Evolutionary conservation across 352 stramenopile genomes (phyloP).

Genomic region (Globisporangium spiculum): DNA sequence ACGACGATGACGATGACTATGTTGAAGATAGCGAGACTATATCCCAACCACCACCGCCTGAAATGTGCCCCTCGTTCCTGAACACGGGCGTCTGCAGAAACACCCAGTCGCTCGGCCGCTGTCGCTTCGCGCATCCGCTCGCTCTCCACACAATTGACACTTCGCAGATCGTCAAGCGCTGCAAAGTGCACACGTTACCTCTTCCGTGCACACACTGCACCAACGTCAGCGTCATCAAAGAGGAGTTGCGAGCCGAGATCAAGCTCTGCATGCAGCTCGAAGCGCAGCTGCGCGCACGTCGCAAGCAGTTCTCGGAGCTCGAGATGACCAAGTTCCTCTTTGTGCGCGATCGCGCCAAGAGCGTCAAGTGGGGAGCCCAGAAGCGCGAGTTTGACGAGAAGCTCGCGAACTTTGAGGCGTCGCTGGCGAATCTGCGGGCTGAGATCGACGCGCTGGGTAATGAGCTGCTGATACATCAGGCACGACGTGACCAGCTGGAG

Average conservation of each 20-base stretch:
- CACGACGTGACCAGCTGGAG: constrained; percentile 12
- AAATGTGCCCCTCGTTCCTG: constrained; percentile 53
- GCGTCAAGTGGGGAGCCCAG: constrained; percentile 54
- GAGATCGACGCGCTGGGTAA: constrained; percentile 21
- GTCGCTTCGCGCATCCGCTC: constrained; percentile 54
- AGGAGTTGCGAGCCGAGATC: constrained; percentile 22
- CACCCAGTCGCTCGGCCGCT: constrained; percentile 58
- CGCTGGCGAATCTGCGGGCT: constrained; percentile 14
- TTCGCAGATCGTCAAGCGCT: constrained; percentile 36
- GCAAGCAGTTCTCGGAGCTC: constrained; percentile 40
- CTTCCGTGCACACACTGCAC: constrained; percentile 58
- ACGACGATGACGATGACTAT: constrained; percentile 10
- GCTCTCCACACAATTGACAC: constrained; percentile 57
- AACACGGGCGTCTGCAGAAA: constrained; percentile 52
- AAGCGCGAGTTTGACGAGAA: constrained; percentile 48
- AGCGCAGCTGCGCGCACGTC: constrained; percentile 28
- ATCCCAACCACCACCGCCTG: background rate
- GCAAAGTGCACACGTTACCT: constrained; percentile 25
- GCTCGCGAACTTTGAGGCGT: constrained; percentile 30
- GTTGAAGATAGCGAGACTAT: background rate
- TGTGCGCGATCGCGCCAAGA: constrained; percentile 37
- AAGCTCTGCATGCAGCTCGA: constrained; percentile 24
- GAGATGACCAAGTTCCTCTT: constrained; percentile 49
- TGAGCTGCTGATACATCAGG: constrained; percentile 12
- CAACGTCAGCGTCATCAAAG: constrained; percentile 29